Evolutionary conservation across 2,329 filamentous ascomycete genomes (phyloP), one percentile per base, ranked within the genome.

Genomic region (Neofusicoccum parvum): DNA sequence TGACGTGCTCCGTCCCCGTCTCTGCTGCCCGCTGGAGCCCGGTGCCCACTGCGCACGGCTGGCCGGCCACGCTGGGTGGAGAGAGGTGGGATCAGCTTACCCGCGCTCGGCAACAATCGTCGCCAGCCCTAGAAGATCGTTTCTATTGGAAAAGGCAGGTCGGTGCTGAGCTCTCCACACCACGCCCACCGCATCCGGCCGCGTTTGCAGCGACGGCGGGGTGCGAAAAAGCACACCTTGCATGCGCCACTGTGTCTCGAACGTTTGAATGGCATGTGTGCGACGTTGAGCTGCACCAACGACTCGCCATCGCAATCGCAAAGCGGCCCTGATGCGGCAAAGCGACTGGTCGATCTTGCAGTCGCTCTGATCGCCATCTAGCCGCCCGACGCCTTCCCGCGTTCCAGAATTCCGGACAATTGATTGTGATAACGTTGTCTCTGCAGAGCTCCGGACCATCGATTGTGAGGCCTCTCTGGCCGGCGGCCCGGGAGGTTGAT

Each of bases 81-180:
- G 56, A 37, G 56, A 46, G 56, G 56, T 48, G 56, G 56, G 56
- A 60, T 60, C 56, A 48, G 56, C 56, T 48, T 60, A 48, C 45
- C 56, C 56, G 43, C 34, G 27, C 43, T 37, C 43, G 56, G 56
- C 56, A 60, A 48, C 43, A 60, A 60, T 60, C 56, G 56, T 20
- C 56, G 53, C 56, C 56, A 60, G 56, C 56, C 56, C 56, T 60
- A 60, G 56, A 17, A 48, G 56, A 60, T 60, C 56, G 27, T 37
- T 32, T 48, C 41, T 60, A 60, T 60, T 60, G 56, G 56, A 49
- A 60, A 34, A 36, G 43, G 23, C 41, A 60, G 43, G 56, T 60
- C 56, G 56, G 56, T 60, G 56, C 56, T 27, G 27, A 5, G n/a
- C 56, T 60, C 56, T 48, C 56, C 56, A 60, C 56, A 60, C 43